Percentiles rank a stretch among this genome's conserved stretches.
Conservation (phyloP, 2,329 filamentous ascomycete species). For the Neonectria sp. region DNA sequence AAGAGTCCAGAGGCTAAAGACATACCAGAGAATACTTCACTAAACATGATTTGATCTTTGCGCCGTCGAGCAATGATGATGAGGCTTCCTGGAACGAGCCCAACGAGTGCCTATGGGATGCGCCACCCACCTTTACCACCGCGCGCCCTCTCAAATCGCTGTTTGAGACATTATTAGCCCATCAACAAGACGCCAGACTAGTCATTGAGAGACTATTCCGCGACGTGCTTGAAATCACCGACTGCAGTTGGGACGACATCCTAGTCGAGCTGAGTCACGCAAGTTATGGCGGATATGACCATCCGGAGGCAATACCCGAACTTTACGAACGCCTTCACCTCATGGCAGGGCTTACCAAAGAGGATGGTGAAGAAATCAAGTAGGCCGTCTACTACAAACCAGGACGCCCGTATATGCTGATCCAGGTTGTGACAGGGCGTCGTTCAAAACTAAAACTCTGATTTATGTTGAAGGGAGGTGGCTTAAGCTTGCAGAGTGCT, state of each 20-base stretch:
- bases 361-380: neutral
- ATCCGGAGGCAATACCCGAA: neutral
- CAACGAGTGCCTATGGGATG: neutral
- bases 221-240: neutral
- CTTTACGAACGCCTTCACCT: neutral
- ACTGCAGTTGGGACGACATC: slow-evolving; percentile 1
- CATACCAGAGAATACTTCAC: neutral
- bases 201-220: neutral
- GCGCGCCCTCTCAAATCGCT: neutral
- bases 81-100: neutral
- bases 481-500: slow-evolving; percentile 5
- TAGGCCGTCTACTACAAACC: neutral
- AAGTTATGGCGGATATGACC: too few species aligned
- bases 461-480: slow-evolving; percentile 1
- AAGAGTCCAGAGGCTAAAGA: slow-evolving; percentile 1
- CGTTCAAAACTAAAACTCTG: neutral
- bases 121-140: neutral
- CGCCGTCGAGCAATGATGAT: neutral
- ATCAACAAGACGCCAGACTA: neutral
- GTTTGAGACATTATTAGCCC: neutral
- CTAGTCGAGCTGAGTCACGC: too few species aligned
- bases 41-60: neutral
- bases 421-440: neutral
- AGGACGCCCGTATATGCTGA: neutral
- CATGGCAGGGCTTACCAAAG: neutral